These are phyloP conservation scores for Colletotrichum sp. DNA, from an alignment of 2,329 filamentous ascomycete genomes.

Conservation along the genomic window DNA sequence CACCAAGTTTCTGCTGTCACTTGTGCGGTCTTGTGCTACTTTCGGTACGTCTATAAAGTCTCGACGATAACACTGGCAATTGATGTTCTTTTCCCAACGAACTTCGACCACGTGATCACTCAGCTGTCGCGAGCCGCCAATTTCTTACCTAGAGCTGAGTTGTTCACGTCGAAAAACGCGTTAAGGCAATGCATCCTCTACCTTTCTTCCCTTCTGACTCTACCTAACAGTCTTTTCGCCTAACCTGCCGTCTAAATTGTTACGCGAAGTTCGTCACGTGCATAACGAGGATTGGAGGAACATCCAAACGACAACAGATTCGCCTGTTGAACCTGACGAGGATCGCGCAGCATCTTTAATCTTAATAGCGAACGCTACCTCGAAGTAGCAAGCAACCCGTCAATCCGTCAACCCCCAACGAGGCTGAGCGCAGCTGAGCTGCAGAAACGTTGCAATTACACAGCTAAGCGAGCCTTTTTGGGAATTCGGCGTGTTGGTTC, in stretches of 20 bases:
- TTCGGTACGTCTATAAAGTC: too few species aligned
- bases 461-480: background rate
- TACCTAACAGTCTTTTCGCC: too few species aligned
- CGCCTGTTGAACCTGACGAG: background rate
- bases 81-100: too few species aligned
- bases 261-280: background rate
- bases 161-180: too few species aligned
- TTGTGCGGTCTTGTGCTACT: too few species aligned
- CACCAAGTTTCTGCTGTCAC: too few species aligned
- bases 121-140: too few species aligned
- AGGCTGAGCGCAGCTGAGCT: background rate
- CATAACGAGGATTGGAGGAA: background rate
- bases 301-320: background rate
- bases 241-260: accelerated
- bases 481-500: background rate
- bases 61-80: too few species aligned
- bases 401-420: background rate
- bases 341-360: background rate
- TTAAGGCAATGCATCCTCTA: too few species aligned
- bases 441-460: background rate
- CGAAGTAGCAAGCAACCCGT: background rate
- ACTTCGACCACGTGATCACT: too few species aligned
- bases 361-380: background rate
- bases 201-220: too few species aligned
- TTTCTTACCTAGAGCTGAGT: too few species aligned